Conservation (phyloP, 352 stramenopile species). For the Globisporangium cylindrosporum region DNA sequence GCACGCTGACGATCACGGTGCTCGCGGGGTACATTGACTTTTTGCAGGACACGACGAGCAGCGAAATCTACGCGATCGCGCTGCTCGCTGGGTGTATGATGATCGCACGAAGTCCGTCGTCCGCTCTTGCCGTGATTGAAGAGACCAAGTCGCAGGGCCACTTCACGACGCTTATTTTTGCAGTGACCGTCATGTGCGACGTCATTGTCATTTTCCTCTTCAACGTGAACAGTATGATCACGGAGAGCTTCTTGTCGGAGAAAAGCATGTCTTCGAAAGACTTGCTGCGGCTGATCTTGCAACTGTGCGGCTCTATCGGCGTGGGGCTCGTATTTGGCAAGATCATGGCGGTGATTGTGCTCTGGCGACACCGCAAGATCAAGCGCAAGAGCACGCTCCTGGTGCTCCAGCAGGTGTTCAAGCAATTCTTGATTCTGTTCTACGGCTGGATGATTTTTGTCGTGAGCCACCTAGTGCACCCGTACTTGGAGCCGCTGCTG, state of each 20-base stretch:
- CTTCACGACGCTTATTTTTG: slow-evolving; percentile 69
- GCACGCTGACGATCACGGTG: slow-evolving; percentile 59
- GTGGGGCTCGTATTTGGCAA: slow-evolving; percentile 52
- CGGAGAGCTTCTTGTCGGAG: slow-evolving; percentile 54
- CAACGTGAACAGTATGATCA: slow-evolving; percentile 73
- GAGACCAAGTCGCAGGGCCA: slow-evolving; percentile 60
- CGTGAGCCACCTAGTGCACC: slow-evolving; percentile 52
- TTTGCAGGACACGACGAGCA: slow-evolving; percentile 52
- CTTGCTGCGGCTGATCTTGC: slow-evolving; percentile 26
- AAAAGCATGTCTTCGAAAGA: slow-evolving; percentile 41
- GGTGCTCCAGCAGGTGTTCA: slow-evolving; percentile 38
- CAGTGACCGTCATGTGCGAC: slow-evolving; percentile 70
- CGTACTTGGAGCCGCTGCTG: slow-evolving; percentile 62
- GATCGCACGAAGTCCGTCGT: slow-evolving; percentile 65
- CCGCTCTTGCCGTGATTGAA: slow-evolving; percentile 64
- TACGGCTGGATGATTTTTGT: slow-evolving; percentile 62
- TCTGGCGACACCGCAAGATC: slow-evolving; percentile 46
- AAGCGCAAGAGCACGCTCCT: slow-evolving; percentile 50
- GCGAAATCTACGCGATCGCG: slow-evolving; percentile 59
- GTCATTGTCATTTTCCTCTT: slow-evolving; percentile 70
- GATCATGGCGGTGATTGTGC: slow-evolving; percentile 49
- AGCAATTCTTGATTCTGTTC: slow-evolving; percentile 59
- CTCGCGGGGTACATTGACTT: slow-evolving; percentile 62
- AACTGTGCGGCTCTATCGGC: slow-evolving; percentile 49
- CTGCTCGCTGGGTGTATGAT: slow-evolving; percentile 68